Conservation (phyloP, 2,329 filamentous ascomycete species). For the Chaetomium strumarium region DNA sequence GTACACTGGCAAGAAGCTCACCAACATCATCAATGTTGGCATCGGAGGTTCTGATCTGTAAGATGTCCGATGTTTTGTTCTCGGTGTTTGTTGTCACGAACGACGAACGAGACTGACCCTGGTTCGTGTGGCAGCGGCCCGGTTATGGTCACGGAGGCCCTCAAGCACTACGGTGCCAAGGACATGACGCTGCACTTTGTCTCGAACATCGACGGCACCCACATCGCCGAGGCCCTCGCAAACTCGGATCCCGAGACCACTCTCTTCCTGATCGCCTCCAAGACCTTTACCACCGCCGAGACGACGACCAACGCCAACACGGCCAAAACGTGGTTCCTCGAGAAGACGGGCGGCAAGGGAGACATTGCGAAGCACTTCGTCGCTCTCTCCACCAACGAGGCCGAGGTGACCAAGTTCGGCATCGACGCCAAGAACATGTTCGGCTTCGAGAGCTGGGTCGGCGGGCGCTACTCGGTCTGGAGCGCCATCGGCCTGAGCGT, state of each 20-base stretch:
- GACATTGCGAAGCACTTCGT: constrained; percentile 99
- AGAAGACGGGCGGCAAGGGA: constrained; percentile 67
- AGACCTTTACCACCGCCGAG: constrained; percentile 99
- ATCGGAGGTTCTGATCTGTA: constrained; percentile 98
- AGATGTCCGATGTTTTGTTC: constrained; percentile 35
- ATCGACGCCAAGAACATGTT: constrained; percentile 99
- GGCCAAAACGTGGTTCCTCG: constrained; percentile 93
- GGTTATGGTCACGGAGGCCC: constrained; percentile 97
- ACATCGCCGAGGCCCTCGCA: constrained; percentile 88
- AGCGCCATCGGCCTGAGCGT: constrained; percentile 96
- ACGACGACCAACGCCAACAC: constrained; percentile 96
- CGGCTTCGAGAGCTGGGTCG: constrained; percentile 97
- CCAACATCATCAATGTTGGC: constrained; percentile 93
- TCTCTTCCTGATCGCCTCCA: constrained; percentile 97
- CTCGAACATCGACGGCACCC: constrained; percentile 98
- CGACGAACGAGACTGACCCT: constrained; percentile 23
- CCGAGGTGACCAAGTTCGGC: constrained; percentile 95
- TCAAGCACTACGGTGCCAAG: constrained; percentile 87
- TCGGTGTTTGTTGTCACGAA: too few species aligned
- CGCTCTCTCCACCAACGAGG: constrained; percentile 91
- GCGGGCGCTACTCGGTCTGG: constrained; percentile 97
- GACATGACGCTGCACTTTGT: constrained; percentile 93
- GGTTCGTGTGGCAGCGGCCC: constrained; percentile 60
- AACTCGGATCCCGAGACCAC: constrained; percentile 92
- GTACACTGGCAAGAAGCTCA: constrained; percentile 93